These are phyloP conservation scores for Passalora sequoiae DNA, from an alignment of 2,329 filamentous ascomycete genomes.

Conservation along the genomic window DNA sequence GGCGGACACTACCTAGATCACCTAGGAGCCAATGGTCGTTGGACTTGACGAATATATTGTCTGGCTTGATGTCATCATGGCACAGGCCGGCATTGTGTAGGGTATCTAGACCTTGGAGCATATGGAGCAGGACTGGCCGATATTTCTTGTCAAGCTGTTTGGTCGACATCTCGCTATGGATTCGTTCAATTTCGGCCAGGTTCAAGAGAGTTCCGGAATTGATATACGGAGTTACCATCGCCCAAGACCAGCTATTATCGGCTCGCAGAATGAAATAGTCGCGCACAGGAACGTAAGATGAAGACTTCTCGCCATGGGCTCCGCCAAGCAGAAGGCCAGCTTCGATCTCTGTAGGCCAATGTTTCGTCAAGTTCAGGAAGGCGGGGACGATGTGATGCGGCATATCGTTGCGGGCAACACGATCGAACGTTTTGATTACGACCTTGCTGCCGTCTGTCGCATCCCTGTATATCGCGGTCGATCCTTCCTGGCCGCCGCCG, in stretches of 20 bases:
- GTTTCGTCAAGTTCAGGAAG: slow-evolving; percentile 8
- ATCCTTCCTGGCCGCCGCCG: slow-evolving; percentile 17
- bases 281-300: slow-evolving; percentile 13
- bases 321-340: slow-evolving; percentile 10
- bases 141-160: slow-evolving; percentile 27
- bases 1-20: slow-evolving; percentile 35
- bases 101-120: slow-evolving; percentile 24
- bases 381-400: slow-evolving; percentile 4
- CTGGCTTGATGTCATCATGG: slow-evolving; percentile 37
- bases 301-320: background rate
- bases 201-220: slow-evolving; percentile 11
- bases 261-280: slow-evolving; percentile 19
- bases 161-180: background rate
- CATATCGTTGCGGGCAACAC: slow-evolving; percentile 8
- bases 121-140: slow-evolving; percentile 28
- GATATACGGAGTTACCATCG: slow-evolving; percentile 16
- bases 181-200: slow-evolving; percentile 11
- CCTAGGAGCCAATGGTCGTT: slow-evolving; percentile 30
- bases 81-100: slow-evolving; percentile 33
- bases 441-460: slow-evolving; percentile 8
- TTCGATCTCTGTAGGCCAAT: slow-evolving; percentile 23
- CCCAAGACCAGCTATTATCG: slow-evolving; percentile 11
- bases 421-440: slow-evolving; percentile 15
- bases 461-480: slow-evolving; percentile 15
- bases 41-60: slow-evolving; percentile 32